Evolutionary conservation across 768 basidiomycete genomes (phyloP), one percentile per base, ranked within the genome.

Genomic region (Trametes elegans): DNA sequence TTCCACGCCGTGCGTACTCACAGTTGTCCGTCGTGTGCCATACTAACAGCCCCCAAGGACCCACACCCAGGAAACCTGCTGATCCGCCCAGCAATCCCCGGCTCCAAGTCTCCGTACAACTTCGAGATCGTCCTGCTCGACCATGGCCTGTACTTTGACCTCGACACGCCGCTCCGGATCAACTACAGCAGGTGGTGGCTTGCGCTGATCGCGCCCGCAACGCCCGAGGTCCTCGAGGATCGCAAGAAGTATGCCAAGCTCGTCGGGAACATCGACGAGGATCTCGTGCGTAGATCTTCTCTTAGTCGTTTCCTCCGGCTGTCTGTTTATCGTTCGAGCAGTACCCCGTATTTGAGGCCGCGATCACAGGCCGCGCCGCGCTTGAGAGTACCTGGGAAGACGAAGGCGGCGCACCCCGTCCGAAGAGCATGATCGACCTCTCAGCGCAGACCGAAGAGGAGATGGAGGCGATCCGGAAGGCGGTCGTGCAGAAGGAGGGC

Each of bases 61-160:
- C 92, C 93, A 28, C 95, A 96, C 70, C 85, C 87, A 81, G 95
- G 95, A 5, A 98, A 98, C 69, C 76, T 99, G 23, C 76, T 98
- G 26, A 97, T 99, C 41, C 84, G 97, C 51, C 84, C 88, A 1
- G 81, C 87, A 6, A 78, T 80, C 7, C 60, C 65, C 14, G 60
- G 57, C 3, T 88, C 91, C 1, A 79, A 74, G 53, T 93, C 91
- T 8, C 90, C 92, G 0, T 90, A 90, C 72, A 98, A 98, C 67
- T 98, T 98, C 63, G 97, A 99, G 66, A 89, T 98, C 46, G 94
- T 92, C 23, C 78, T 98, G 1, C 76, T 99, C 57, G 97, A 99
- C 66, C 95, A 98, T 61, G 96, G 92, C 4, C 74, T 93, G 16
- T 96, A 98, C 70, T 98, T 98, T 62, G 94, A 97, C 66, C 76